A percentile compares a stretch with the other conserved stretches of the same genome.
Evolutionary conservation across 2,329 filamentous ascomycete species (phyloP).

Genomic region (Talaromyces pinophilus): DNA sequence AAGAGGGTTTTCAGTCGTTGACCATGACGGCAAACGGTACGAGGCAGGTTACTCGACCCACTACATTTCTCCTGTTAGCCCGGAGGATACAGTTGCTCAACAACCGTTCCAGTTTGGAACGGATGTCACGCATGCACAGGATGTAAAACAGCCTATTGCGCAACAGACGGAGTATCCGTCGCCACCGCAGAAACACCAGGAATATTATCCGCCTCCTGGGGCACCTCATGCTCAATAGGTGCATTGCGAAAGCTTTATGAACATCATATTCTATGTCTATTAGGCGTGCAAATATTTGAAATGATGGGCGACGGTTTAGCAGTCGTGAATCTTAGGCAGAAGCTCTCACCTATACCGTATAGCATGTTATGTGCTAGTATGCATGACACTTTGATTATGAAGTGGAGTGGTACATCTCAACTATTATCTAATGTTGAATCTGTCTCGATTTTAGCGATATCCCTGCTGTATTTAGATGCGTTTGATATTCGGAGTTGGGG

Average conservation of each 20-base stretch:
- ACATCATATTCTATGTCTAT: no score
- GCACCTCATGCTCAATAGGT: slow-evolving; percentile 19
- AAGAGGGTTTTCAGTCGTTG: slow-evolving; percentile 31
- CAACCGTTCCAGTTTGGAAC: slow-evolving; percentile 19
- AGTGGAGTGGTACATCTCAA: background rate
- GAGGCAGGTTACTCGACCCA: slow-evolving; percentile 27
- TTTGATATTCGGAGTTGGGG: slow-evolving; percentile 1
- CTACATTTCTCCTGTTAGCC: slow-evolving; percentile 20
- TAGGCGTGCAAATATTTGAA: background rate
- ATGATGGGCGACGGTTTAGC: background rate
- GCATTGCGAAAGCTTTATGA: background rate
- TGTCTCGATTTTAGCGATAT: slow-evolving; percentile 4
- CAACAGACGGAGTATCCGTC: slow-evolving; percentile 10
- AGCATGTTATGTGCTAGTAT: no score
- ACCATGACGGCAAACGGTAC: slow-evolving; percentile 33
- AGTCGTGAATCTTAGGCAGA: background rate
- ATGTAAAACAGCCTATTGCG: background rate
- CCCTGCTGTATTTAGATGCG: slow-evolving; percentile 12
- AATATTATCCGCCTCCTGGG: slow-evolving; percentile 5
- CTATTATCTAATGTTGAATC: slow-evolving; percentile 1
- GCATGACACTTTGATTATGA: no score
- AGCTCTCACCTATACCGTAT: background rate
- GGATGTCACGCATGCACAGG: slow-evolving; percentile 2
- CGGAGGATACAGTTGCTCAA: slow-evolving; percentile 5
- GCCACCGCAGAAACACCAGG: slow-evolving; percentile 10